Evolutionary conservation across 345 rosid species (phyloP).

Genomic region (Diplotaxis tenuifolia): DNA sequence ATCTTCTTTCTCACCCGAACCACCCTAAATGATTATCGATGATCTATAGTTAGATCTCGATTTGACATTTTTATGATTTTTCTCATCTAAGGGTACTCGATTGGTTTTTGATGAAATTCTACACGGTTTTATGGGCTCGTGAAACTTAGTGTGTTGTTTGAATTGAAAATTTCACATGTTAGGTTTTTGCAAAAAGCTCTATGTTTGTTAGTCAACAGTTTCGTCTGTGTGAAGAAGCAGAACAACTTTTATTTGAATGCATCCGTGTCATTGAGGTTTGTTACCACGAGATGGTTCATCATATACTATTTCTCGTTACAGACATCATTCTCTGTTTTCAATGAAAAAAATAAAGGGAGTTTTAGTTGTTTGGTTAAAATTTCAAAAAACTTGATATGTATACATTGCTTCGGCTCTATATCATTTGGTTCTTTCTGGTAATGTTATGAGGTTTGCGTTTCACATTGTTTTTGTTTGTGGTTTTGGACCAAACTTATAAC

Average conservation of each 20-base stretch:
- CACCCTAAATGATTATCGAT: background rate
- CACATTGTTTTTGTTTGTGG: background rate
- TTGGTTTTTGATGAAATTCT: too few relatives aligned
- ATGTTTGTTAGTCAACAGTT: background rate
- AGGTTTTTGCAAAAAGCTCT: too few relatives aligned
- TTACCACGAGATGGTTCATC: background rate
- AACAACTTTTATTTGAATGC: background rate
- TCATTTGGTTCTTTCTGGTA: background rate
- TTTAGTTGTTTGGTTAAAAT: background rate
- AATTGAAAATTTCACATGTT: background rate
- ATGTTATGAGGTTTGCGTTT: background rate
- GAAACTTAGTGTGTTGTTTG: background rate
- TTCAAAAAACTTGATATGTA: background rate
- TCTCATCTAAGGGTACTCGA: too few relatives aligned
- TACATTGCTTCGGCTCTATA: background rate
- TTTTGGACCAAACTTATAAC: constrained; percentile 5
- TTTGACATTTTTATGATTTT: too few relatives aligned
- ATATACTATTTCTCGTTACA: too few relatives aligned
- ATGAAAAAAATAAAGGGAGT: background rate
- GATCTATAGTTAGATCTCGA: too few relatives aligned
- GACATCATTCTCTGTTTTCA: background rate
- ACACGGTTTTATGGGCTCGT: background rate
- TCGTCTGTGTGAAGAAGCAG: background rate
- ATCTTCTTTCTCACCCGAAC: background rate
- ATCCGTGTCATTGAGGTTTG: background rate